Evolutionary conservation across 2,329 filamentous ascomycete species (phyloP).

Genomic region (Claviceps capensis): DNA sequence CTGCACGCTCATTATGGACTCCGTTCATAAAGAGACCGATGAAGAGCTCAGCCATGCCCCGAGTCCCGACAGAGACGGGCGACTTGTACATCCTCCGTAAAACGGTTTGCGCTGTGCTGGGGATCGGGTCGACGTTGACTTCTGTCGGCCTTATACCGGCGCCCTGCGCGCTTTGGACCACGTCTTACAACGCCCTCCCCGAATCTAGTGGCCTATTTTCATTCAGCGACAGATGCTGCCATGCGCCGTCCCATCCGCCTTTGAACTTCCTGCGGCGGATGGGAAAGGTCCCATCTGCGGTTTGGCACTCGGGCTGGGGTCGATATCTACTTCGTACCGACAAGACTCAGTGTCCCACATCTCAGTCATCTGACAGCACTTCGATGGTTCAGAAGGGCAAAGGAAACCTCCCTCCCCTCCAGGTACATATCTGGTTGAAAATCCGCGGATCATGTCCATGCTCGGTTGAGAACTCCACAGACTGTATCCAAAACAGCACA

Average conservation of each 20-base stretch:
- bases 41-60: background rate
- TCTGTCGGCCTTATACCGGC: slow-evolving; percentile 4
- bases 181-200: background rate
- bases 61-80: background rate
- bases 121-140: background rate
- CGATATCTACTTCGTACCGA: background rate
- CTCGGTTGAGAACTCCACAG: background rate
- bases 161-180: background rate
- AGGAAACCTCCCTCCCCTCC: background rate
- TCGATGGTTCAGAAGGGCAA: too few relatives aligned
- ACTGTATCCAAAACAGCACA: background rate
- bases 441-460: background rate
- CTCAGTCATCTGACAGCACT: background rate
- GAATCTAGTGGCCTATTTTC: background rate
- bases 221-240: slow-evolving; percentile 1
- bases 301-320: background rate
- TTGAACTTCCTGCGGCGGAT: background rate
- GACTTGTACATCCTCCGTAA: background rate
- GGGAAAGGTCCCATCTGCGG: background rate
- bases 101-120: background rate
- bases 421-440: background rate
- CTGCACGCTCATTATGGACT: background rate
- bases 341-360: background rate
- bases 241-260: slow-evolving; percentile 1
- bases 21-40: background rate